Conservation (phyloP, 176 grass and related monocot genomes). For the Chrysopogon serrulatus region DNA sequence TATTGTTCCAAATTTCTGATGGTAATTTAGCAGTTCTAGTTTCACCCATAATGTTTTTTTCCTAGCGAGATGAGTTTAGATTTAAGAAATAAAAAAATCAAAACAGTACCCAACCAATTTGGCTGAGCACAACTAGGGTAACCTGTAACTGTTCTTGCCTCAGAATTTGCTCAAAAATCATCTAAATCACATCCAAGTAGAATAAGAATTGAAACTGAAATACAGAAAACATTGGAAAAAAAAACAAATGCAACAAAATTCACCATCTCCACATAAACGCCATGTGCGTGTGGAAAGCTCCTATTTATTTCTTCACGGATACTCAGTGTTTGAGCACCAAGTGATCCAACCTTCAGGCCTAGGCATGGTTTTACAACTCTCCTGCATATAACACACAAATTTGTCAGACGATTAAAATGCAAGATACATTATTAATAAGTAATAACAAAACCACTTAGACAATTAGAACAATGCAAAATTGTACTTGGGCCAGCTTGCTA, state of each 20-base stretch:
- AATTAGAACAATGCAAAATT: neutral
- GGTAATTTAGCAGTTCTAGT: neutral
- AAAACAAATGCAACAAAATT: neutral
- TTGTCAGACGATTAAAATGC: neutral
- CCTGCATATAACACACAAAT: constrained; percentile 5
- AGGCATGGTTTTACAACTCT: neutral
- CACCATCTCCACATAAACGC: constrained; percentile 7
- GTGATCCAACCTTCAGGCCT: constrained; percentile 10
- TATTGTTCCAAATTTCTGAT: neutral
- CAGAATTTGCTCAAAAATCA: neutral
- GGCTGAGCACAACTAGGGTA: neutral
- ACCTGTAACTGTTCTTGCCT: neutral
- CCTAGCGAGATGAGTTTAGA: neutral
- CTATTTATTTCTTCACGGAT: constrained; percentile 6
- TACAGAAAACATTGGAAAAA: neutral
- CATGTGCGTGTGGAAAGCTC: neutral
- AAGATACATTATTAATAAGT: neutral
- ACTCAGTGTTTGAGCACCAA: neutral
- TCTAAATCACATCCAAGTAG: neutral
- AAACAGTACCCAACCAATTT: neutral
- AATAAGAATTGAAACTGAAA: neutral
- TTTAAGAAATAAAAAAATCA: neutral
- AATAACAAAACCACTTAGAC: neutral
- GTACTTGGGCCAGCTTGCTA: neutral
- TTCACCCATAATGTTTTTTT: neutral